Base-by-base conservation (phyloP, 768 basidiomycete species). In the Trametopsis cervina region DNA sequence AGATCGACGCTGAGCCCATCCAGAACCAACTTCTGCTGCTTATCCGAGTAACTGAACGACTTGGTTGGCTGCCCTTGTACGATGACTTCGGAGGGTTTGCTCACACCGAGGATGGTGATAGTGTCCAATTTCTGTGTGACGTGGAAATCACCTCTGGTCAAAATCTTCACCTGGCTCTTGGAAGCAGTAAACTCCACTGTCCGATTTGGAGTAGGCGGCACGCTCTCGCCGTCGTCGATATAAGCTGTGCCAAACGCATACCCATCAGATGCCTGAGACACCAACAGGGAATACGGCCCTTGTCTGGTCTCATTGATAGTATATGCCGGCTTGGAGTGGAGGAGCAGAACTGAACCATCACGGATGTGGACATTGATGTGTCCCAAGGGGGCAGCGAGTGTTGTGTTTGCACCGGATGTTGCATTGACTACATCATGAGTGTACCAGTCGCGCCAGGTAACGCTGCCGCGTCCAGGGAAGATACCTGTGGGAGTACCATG, bases 341-440 rank as follows among this genome's bases (percentile, higher is more conserved):
- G 60, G 17, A 89, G 73, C 10, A 89, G 61, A 24, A 78, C 78
- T 15, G 82, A 72, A 21, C 80, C 78, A 48, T 81, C 78, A n/a
- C 86, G 77, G 49, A 89, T 63, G 59, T 88, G 85, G 21, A 88
- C 80, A 50, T 82, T 82, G 63, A 89, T 88, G 57, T 86, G 80
- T 15, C 80, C 73, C 2, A 89, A 76, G 3, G 85, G 85, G 2
- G 83, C 83, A n/a, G 66, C 58, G 40, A 88, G 68, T 4, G 77
- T 78, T 0, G 72, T 74, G 46, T 69, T 68, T 24, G 56, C 61
- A 26, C 73, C 72, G 2, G 63, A 29, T 1, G 63, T 60, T 15
- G 70, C 63, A 18, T 80, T 63, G 18, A 81, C 71, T 36, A 67
- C 69, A 11, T 75, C 72, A 54, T 85, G 81, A 0, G 80, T 83